These are phyloP conservation scores for Sordariomycetes sp. DNA, from an alignment of 2,329 filamentous ascomycete genomes.

Conservation along the genomic window DNA sequence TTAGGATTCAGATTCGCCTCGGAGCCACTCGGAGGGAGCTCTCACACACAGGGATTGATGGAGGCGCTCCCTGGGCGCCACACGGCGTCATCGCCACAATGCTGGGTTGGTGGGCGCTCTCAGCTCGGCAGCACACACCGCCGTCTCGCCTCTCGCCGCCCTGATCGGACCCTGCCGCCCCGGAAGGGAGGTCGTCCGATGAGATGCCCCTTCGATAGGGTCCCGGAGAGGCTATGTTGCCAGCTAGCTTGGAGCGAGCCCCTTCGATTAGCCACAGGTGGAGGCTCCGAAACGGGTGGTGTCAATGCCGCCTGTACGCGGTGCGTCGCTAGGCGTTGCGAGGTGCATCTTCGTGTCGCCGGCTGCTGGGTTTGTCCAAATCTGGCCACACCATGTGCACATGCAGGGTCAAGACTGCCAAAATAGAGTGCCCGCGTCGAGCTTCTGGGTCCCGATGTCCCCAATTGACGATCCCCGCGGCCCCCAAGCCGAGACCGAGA, in stretches of 20 bases:
- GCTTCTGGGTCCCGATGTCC: background rate
- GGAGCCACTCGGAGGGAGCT: no score
- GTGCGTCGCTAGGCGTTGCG: background rate
- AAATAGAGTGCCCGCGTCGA: background rate
- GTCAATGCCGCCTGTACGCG: background rate
- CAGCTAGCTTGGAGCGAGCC: background rate
- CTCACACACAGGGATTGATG: no score
- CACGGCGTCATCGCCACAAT: background rate
- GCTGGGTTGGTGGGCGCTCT: background rate
- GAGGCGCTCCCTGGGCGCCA: background rate
- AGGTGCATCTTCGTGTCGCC: background rate
- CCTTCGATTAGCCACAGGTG: background rate
- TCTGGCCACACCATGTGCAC: no score
- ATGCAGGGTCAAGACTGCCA: background rate
- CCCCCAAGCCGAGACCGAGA: background rate
- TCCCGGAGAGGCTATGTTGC: background rate
- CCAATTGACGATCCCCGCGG: background rate
- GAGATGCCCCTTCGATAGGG: background rate
- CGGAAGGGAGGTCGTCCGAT: background rate
- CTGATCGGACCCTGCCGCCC: background rate
- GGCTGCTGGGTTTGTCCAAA: no score
- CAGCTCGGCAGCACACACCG: background rate
- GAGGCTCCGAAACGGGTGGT: background rate
- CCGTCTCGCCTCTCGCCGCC: background rate
- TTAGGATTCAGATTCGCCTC: no score